Percentiles rank a stretch among this genome's conserved stretches.
Evolutionary conservation across 176 grass and related monocot genomes (phyloP).

Genomic region (Raddia guianensis): DNA sequence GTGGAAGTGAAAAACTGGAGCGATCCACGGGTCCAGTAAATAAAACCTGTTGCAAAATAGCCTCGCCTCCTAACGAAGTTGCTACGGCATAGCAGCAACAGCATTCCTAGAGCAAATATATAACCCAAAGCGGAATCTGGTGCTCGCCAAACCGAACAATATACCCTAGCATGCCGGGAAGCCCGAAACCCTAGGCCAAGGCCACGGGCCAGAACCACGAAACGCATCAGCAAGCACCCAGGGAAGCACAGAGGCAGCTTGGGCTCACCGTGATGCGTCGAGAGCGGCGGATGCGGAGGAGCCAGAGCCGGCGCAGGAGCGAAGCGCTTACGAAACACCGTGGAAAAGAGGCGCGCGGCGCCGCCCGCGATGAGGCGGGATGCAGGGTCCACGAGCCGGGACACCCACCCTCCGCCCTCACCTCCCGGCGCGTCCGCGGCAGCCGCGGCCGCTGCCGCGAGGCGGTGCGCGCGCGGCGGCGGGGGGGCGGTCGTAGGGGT

Average conservation of each 20-base stretch:
- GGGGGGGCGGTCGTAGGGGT: constrained; percentile 70
- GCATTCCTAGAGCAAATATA: constrained; percentile 1
- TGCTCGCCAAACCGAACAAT: not conserved
- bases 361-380: constrained; percentile 77
- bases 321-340: constrained; percentile 76
- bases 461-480: constrained; percentile 43
- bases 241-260: not conserved
- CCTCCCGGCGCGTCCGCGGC: not conserved
- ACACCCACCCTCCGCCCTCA: constrained; percentile 59
- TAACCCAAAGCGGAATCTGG: not conserved
- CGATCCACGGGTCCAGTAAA: not conserved
- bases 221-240: not conserved
- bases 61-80: not conserved
- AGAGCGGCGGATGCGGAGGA: not conserved
- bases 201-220: not conserved
- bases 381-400: constrained; percentile 78
- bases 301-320: constrained; percentile 13
- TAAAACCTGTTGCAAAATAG: not conserved
- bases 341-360: constrained; percentile 75
- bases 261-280: constrained; percentile 39
- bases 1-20: not conserved
- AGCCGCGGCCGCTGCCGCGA: not conserved
- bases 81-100: not conserved
- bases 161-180: constrained; percentile 43
- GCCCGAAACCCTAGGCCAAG: constrained; percentile 47